Base-by-base conservation (phyloP, 1,139 yeast genomes). In the Scheffersomyces lignicola region DNA sequence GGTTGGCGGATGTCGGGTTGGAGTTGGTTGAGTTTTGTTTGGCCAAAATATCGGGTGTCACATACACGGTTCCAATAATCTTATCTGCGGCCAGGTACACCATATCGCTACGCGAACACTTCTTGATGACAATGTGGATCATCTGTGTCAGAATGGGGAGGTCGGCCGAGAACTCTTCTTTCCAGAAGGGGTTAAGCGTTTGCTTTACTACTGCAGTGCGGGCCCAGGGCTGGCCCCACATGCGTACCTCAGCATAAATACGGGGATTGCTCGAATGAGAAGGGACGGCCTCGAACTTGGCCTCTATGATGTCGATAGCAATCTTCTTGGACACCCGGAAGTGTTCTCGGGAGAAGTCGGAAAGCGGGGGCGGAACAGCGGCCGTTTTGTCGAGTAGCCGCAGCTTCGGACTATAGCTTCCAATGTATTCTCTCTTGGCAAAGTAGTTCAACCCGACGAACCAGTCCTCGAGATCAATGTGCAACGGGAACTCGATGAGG, bases 391-490 rank as follows among this genome's bases (percentile, higher is more conserved):
- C 31, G 13, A 26, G 13, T 12, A 26, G 12, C 13, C 15, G 15
- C 14, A 14, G 27, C 9, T 16, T 25, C n/a, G 22, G 15, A 26
- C 20, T 26, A 26, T 27, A 26, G 18, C 10, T 21, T 1, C 76
- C 76, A 39, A 70, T 69, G 40, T 70, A 76, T 43, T 83, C 88
- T 28, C 83, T 62, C 44, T 73, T 74, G 3, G 95, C 74, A 51
- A 84, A 80, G 15, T 86, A 76, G 40, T 74, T 76, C 38, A 88
- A 60, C 0, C 90, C 83, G 6, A 86, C 85, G 46, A 78, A 72
- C 96, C 96, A 88, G 54, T 85, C 94, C 47, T 83, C 94, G 36
- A 83, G 69, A 55, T 86, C 95, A 23, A 80, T 78, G 45, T 78
- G 79, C 27, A 80, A 63, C 1, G 85, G 83, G 45, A 87, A 86